Base-by-base conservation (phyloP, 2,329 filamentous ascomycete species). In the Ophiocordyceps camponoti-leonardi region DNA sequence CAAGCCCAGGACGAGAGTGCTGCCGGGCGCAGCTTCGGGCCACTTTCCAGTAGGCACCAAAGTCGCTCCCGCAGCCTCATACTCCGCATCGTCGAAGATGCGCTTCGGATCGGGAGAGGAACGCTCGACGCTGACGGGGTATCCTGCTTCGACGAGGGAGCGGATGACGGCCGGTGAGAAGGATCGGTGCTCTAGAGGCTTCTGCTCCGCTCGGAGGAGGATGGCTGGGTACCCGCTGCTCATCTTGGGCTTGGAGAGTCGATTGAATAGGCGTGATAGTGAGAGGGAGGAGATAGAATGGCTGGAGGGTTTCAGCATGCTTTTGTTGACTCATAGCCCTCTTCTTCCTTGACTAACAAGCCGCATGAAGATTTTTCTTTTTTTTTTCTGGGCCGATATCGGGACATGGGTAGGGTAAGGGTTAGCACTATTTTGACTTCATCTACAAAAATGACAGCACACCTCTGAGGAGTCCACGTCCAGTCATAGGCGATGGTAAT, bases 1-100 rank as follows among this genome's bases (percentile, higher is more conserved):
- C 48, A 88, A 70, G 39, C 83, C 83, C 47, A 87, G 64, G 49
- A 88, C 79, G 55, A 86, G 76, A 57, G 83, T 26, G 12, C 12
- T 71, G 50, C 83, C 78, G 51, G 68, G 64, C 37, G 81, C 78
- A 1, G 77, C 81, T 47, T 81, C 68, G 45, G 69, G 68, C 83
- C 83, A 88, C 44, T 71, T 75, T 40, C 80, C 77, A 51, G 77
- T 72, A 14, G 74, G 70, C 14, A 86, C 76, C 20, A 87, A 67
- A 14, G 67, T 73, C 41, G 79, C 79, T 43, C 82, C 82, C 30
- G 72, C 70, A 48, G 71, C 66, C 61, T 73, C 69, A 53, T 78
- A 82, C 56, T 83, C 78, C 40, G 58, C 61, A 52, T 79, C 74
- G 30, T 74, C 67, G 52, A 74, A 80, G 55, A 86, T 85, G 46